Conservation (phyloP, 1,139 yeast species). For the Diutina neorugosa region DNA sequence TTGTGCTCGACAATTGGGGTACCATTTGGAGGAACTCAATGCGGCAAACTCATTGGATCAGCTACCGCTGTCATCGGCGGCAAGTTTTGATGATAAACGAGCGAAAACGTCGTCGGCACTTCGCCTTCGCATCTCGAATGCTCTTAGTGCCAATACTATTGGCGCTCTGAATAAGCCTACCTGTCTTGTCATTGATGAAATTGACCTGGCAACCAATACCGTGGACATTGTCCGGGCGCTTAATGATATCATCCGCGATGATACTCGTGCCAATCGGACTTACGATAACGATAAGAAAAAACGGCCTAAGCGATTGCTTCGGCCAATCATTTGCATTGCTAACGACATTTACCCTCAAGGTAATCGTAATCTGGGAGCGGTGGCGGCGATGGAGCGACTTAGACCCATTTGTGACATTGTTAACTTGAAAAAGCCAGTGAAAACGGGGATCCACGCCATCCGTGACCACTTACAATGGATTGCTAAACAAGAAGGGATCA, state of each 20-base stretch:
- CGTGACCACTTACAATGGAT: slow-evolving; percentile 29
- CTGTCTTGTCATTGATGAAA: slow-evolving; percentile 77
- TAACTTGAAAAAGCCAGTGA: slow-evolving; percentile 44
- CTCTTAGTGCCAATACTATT: slow-evolving; percentile 48
- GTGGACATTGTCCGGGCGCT: slow-evolving; percentile 63
- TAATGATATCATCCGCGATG: slow-evolving; percentile 47
- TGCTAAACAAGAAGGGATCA: slow-evolving; percentile 20
- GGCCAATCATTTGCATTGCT: slow-evolving; percentile 91
- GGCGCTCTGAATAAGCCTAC: slow-evolving; percentile 54
- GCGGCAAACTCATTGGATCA: slow-evolving; percentile 63
- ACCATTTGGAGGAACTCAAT: slow-evolving; percentile 70
- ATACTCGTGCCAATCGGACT: slow-evolving; percentile 32
- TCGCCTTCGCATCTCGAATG: slow-evolving; percentile 47
- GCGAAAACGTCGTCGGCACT: slow-evolving; percentile 19
- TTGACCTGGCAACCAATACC: slow-evolving; percentile 78
- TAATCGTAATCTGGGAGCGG: slow-evolving; percentile 12
- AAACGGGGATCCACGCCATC: slow-evolving; percentile 14
- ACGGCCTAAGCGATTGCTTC: slow-evolving; percentile 21
- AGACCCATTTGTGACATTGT: slow-evolving; percentile 66
- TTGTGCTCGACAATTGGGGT: slow-evolving; percentile 74
- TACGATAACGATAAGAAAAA: slow-evolving; percentile 12
- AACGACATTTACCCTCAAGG: slow-evolving; percentile 66
- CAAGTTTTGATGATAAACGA: slow-evolving; percentile 34
- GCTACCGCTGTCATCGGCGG: slow-evolving; percentile 35
- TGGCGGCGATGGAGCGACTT: slow-evolving; percentile 50